Evolutionary conservation across 1,284 basidiomycete genomes (phyloP).

Genomic region (Ustilago trichophora): DNA sequence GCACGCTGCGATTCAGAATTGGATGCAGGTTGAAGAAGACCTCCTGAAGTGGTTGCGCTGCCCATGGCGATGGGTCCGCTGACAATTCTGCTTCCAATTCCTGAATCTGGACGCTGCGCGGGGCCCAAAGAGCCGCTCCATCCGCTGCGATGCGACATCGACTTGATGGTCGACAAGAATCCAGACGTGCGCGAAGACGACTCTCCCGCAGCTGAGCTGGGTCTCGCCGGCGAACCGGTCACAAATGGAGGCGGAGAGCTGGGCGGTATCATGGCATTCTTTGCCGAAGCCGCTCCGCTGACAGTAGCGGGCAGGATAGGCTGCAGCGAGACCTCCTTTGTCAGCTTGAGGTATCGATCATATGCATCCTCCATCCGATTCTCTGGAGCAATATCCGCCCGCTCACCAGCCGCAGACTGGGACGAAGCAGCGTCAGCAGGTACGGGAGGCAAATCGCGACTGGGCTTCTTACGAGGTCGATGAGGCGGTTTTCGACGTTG

Average conservation of each 20-base stretch:
- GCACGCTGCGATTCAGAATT: conserved; percentile 13
- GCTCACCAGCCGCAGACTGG: not conserved
- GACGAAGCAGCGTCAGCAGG: conserved; percentile 3
- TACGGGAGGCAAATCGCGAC: conserved; percentile 46
- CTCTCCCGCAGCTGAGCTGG: conserved; percentile 21
- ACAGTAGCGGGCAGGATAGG: conserved; percentile 35
- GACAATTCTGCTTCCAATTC: conserved; percentile 17
- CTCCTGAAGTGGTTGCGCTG: not conserved
- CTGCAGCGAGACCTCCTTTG: conserved; percentile 46
- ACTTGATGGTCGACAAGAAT: conserved; percentile 58
- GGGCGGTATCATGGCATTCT: conserved; percentile 5
- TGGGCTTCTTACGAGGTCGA: conserved; percentile 28
- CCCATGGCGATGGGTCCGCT: conserved; percentile 41
- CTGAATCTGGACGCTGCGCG: conserved; percentile 7
- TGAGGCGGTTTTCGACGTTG: conserved; percentile 36
- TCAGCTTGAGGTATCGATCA: conserved; percentile 77
- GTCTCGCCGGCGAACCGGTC: conserved; percentile 14
- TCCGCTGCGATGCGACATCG: conserved; percentile 42
- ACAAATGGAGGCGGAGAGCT: conserved; percentile 19
- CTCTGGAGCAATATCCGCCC: conserved; percentile 53
- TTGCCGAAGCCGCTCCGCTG: conserved; percentile 8
- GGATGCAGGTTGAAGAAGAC: conserved; percentile 10
- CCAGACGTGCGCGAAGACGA: conserved; percentile 40
- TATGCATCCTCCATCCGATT: conserved; percentile 81
- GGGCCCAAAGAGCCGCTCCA: conserved; percentile 14